phyloP scores from a whole-genome alignment of 75 land plant genomes.

The Pinus albicaulis region DNA sequence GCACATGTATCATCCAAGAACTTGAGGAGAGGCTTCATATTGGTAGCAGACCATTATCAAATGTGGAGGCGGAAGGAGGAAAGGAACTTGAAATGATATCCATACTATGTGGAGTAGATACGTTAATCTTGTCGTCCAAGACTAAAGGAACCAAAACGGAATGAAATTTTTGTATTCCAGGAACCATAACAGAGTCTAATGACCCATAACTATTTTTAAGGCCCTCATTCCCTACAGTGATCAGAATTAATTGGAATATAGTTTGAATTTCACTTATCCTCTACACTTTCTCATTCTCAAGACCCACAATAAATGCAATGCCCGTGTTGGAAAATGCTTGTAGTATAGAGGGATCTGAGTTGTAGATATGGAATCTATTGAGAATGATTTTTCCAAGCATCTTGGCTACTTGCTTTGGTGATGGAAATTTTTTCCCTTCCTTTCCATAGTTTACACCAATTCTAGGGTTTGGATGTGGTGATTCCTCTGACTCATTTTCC shows the following conservation, averaged over 20 bases:
- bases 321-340: slow-evolving; percentile 30
- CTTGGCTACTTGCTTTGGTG: slow-evolving; percentile 22
- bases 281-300: slow-evolving; percentile 23
- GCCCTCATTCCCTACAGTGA: slow-evolving; percentile 23
- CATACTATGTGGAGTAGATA: slow-evolving; percentile 41
- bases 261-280: neutral
- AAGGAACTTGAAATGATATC: slow-evolving; percentile 28
- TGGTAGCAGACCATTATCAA: too few relatives aligned
- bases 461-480: neutral
- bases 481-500: neutral
- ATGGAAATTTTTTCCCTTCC: slow-evolving; percentile 25
- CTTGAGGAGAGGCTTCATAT: too few relatives aligned
- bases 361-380: slow-evolving; percentile 30
- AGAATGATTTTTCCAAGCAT: slow-evolving; percentile 23
- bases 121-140: slow-evolving; percentile 19
- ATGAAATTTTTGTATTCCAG: slow-evolving; percentile 43
- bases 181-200: slow-evolving; percentile 19
- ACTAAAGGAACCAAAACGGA: slow-evolving; percentile 16
- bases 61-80: slow-evolving; percentile 39
- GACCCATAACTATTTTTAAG: slow-evolving; percentile 9
- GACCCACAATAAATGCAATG: slow-evolving; percentile 26
- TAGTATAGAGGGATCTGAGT: slow-evolving; percentile 21
- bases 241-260: neutral
- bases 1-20: too few relatives aligned
- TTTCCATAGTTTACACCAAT: slow-evolving; percentile 43